phyloP scores from a whole-genome alignment of 129 eudicot genomes.

The Deinandra increscens region DNA sequence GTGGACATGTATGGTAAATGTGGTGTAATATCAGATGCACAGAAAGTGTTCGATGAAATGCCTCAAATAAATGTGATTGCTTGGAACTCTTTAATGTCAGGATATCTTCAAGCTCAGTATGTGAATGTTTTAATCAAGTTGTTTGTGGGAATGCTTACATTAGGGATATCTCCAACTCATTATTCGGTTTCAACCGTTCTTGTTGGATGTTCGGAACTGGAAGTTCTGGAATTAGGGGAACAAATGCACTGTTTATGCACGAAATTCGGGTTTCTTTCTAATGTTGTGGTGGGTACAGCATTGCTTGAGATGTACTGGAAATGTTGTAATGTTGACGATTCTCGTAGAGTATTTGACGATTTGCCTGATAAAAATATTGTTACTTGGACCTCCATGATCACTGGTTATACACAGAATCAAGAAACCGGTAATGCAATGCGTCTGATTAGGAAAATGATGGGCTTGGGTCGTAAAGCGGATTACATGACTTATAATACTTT shows the following conservation, averaged over 20 bases:
- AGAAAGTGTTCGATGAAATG: conserved; percentile 58
- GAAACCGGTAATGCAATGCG: conserved; percentile 39
- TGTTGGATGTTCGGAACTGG: conserved; percentile 47
- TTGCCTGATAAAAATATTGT: conserved; percentile 44
- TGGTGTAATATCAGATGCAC: conserved; percentile 32
- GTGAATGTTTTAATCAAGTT: conserved; percentile 22
- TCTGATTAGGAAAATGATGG: conserved; percentile 52
- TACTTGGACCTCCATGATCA: conserved; percentile 56
- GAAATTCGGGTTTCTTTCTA: conserved; percentile 38
- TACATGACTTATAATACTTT: conserved; percentile 50
- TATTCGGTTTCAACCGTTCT: conserved; percentile 41
- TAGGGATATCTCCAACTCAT: conserved; percentile 34
- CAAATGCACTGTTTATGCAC: conserved; percentile 48
- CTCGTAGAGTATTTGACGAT: conserved; percentile 44
- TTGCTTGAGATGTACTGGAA: conserved; percentile 64
- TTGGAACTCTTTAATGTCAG: conserved; percentile 63
- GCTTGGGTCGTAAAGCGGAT: conserved; percentile 38
- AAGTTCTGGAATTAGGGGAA: conserved; percentile 35
- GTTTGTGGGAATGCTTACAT: conserved; percentile 40
- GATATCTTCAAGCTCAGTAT: conserved; percentile 33
- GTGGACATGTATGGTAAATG: conserved; percentile 56
- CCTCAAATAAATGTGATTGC: conserved; percentile 49
- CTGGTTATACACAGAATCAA: conserved; percentile 44
- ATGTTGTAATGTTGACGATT: conserved; percentile 37
- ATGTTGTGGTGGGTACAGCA: conserved; percentile 53